These are phyloP conservation scores for Lithocarpus polystachyus DNA, from an alignment of 306 rosid genomes.

Conservation along the genomic window DNA sequence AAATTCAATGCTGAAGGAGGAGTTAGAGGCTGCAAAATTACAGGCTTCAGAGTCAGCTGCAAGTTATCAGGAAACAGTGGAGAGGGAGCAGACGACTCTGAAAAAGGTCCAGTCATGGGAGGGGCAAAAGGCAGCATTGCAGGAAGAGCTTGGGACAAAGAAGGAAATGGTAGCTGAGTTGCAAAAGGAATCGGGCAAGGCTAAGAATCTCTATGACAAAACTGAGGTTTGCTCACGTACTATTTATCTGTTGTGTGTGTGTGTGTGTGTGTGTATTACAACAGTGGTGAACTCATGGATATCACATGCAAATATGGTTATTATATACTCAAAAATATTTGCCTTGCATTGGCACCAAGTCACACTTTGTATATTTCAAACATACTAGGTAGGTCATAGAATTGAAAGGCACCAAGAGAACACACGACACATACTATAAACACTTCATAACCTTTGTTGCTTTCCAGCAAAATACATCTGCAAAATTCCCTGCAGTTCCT, in stretches of 20 bases:
- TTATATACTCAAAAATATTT: not conserved
- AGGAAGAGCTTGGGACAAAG: slow-evolving; percentile 46
- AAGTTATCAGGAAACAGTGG: slow-evolving; percentile 37
- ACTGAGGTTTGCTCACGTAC: slow-evolving; percentile 44
- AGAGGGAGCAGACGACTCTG: slow-evolving; percentile 41
- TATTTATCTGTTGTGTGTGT: not conserved
- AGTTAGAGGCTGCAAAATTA: slow-evolving; percentile 38
- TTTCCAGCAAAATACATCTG: no score
- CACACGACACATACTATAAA: no score
- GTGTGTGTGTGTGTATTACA: not conserved
- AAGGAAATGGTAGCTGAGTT: slow-evolving; percentile 37
- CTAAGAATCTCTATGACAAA: slow-evolving; percentile 31
- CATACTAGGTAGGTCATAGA: no score
- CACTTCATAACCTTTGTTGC: no score
- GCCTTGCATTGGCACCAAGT: not conserved
- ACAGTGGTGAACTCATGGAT: not conserved
- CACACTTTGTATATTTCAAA: no score
- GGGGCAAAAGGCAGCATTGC: slow-evolving; percentile 35
- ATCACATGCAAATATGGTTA: not conserved
- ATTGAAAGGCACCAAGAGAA: no score
- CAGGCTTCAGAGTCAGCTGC: slow-evolving; percentile 34
- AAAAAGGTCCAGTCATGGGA: slow-evolving; percentile 43
- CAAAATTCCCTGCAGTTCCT: no score
- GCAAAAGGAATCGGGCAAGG: slow-evolving; percentile 40
- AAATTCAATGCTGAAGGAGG: slow-evolving; percentile 41